Evolutionary conservation across 148 eudicot genomes (phyloP), one percentile per base, ranked within the genome.

Genomic region (Chenopodium formosanum): DNA sequence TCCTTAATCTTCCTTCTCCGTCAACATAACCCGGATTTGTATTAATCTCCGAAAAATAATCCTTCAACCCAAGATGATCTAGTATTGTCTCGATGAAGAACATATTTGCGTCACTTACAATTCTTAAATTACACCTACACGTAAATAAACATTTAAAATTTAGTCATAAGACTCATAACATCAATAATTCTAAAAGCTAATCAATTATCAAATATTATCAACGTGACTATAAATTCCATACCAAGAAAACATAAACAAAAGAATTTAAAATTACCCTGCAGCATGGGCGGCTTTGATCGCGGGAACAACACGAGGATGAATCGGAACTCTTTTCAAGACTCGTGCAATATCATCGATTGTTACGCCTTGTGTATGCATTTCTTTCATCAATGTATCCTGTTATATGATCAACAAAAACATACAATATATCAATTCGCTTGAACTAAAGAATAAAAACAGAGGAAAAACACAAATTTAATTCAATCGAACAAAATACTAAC

Each of bases 381-480:
- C 94, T 67, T 25, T 79, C 98, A 95, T 95, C 92, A 95, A 88
- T 66, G 69, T 85, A 74, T 93, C 98, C 98, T 92, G 88, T 73
- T 64, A 64, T 4, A 2, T 58, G 25, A 53, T 46, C 5, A 10
- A 10, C 1, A 34, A 27, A 31, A 70, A 34, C 2, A 4, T 34
- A 22, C 44, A 37, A 62, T 58, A 13, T 14, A 16, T 13, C 5
- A 53, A 52, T 2, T 13, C 60, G 4, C 17, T 16, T 53, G 60
- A 53, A 53, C 60, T 0, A 53, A 12, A 0, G 60, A 53, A 53
- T 53, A 53, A 53, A 53, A 53, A 53, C 60, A 53, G 60, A 2
- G 60, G 52, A 48, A 20, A 53, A 7, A 2, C n/a, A 17, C 5
- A 16, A 68, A 1, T 16, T 46, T 13, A 31, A 37, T 3, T 52